Conservation (phyloP, 2,329 filamentous ascomycete genomes). For the Emericellopsis cladophorae region DNA sequence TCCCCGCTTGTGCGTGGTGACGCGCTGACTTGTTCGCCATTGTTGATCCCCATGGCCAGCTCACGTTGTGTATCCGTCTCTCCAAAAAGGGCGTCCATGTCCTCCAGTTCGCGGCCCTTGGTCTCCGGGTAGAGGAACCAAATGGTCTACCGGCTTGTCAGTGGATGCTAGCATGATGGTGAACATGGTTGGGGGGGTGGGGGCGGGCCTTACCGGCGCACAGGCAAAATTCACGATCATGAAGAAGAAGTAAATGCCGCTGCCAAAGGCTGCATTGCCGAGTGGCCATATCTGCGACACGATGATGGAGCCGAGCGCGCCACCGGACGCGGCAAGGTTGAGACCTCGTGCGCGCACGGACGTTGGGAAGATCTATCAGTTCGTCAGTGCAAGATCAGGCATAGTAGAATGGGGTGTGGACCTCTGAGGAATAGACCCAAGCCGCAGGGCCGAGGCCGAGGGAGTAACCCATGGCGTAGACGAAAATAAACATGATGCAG, state of each 20-base stretch:
- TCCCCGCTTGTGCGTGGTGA: background rate
- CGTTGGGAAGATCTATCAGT: constrained; percentile 37
- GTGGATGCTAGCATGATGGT: background rate
- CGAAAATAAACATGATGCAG: constrained; percentile 43
- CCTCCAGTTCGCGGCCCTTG: background rate
- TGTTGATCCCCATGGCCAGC: background rate
- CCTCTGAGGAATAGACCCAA: constrained; percentile 48
- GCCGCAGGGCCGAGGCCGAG: constrained; percentile 43
- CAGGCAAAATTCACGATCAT: constrained; percentile 36
- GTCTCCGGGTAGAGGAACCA: constrained; percentile 1
- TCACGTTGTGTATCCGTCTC: background rate
- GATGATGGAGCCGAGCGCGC: constrained; percentile 41
- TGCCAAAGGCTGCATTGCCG: constrained; percentile 34
- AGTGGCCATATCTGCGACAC: constrained; percentile 43
- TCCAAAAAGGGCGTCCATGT: constrained; percentile 10
- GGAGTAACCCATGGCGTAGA: constrained; percentile 45
- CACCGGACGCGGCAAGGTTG: constrained; percentile 40
- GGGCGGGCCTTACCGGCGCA: constrained; percentile 28
- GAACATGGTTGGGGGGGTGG: background rate
- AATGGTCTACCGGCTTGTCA: constrained; percentile 8
- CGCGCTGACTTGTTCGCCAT: background rate
- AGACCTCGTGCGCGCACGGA: constrained; percentile 42
- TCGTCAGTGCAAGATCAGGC: background rate
- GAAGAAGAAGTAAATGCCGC: constrained; percentile 44
- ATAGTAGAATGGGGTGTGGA: constrained; percentile 9